Percentiles rank a stretch among this genome's conserved stretches.
Evolutionary conservation across 2,329 filamentous ascomycete genomes (phyloP).

Genomic region (Apiospora malaysiana): DNA sequence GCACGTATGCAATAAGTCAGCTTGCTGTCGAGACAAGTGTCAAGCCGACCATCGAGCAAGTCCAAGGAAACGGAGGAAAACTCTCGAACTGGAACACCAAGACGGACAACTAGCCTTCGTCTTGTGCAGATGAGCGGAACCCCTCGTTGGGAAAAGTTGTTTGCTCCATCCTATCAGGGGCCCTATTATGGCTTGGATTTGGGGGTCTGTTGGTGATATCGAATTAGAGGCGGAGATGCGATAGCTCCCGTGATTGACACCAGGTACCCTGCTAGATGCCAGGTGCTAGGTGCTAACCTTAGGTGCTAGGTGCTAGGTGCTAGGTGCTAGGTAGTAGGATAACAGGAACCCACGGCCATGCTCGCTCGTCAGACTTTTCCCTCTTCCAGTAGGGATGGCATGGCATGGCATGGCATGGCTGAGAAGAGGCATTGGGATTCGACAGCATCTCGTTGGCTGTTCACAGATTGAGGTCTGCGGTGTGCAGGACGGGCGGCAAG

Average conservation of each 20-base stretch:
- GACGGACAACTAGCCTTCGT: not conserved
- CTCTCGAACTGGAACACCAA: not conserved
- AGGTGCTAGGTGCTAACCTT: too few relatives aligned
- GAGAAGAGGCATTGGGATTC: conserved; percentile 13
- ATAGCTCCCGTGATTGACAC: conserved; percentile 17
- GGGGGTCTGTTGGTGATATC: conserved; percentile 6
- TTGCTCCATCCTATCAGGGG: not conserved
- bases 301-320: too few relatives aligned
- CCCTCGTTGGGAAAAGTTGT: not conserved
- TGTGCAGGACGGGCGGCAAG: conserved; percentile 20
- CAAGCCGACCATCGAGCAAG: not conserved
- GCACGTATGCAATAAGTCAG: conserved; percentile 12
- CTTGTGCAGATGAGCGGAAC: conserved; percentile 1
- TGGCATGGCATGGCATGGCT: not conserved
- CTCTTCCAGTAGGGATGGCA: too few relatives aligned
- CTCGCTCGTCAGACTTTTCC: too few relatives aligned
- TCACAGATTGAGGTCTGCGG: conserved; percentile 20
- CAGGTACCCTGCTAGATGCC: not conserved
- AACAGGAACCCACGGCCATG: too few relatives aligned
- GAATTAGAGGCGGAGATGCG: conserved; percentile 9
- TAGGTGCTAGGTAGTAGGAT: too few relatives aligned
- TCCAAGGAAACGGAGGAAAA: not conserved
- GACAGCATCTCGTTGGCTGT: conserved; percentile 11
- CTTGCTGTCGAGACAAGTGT: conserved; percentile 16
- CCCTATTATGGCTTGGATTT: not conserved